Conservation (phyloP, 192 early-diverging fungal species). For the Piromyces finnis region DNA sequence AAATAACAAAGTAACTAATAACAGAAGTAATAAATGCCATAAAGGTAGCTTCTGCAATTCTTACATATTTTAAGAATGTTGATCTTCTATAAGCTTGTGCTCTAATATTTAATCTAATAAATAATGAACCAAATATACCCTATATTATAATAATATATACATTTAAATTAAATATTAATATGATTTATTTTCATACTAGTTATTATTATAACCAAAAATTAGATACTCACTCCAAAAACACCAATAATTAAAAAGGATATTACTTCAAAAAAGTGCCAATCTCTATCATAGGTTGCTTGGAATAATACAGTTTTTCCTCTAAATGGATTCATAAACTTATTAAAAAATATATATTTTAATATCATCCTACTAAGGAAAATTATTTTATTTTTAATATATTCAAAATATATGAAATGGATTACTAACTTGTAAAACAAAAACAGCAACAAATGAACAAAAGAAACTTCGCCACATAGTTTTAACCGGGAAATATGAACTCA, state of each 20-base stretch:
- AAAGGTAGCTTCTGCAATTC: neutral
- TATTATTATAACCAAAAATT: too few relatives aligned
- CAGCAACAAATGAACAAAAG: conserved; percentile 91
- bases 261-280: conserved; percentile 92
- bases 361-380: too few relatives aligned
- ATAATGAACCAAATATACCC: neutral
- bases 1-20: neutral
- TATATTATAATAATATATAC: neutral
- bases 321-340: conserved; percentile 75
- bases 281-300: conserved; percentile 77
- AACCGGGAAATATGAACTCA: conserved; percentile 84
- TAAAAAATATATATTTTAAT: neutral
- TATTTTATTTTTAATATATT: too few relatives aligned
- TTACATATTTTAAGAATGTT: neutral
- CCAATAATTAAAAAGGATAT: conserved; percentile 41
- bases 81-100: neutral
- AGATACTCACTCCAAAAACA: conserved; percentile 32
- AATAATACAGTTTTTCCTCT: conserved; percentile 93
- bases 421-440: conserved; percentile 45
- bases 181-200: too few relatives aligned
- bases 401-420: too few relatives aligned
- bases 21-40: conserved; percentile 15
- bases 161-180: too few relatives aligned
- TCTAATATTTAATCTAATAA: conserved; percentile 47
- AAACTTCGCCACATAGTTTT: conserved; percentile 94